These are phyloP conservation scores for Penicillium silybi DNA, from an alignment of 495 filamentous ascomycete genomes.

Conservation along the genomic window DNA sequence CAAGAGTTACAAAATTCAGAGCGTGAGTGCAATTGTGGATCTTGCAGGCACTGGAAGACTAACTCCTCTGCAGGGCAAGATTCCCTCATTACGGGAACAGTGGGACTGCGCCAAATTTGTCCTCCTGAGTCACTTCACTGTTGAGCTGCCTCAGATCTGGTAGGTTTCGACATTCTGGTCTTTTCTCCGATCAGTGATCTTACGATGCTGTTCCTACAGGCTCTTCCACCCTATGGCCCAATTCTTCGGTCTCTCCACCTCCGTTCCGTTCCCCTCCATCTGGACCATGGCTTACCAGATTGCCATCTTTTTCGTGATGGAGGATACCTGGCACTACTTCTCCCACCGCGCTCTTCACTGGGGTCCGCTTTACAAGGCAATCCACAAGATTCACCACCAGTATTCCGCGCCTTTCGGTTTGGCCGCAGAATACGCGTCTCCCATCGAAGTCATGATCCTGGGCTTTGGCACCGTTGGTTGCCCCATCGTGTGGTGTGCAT, in stretches of 20 bases:
- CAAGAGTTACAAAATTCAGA: slow-evolving; percentile 91
- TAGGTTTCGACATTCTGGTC: slow-evolving; percentile 19
- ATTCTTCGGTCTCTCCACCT: slow-evolving; percentile 82
- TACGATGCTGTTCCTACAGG: slow-evolving; percentile 27
- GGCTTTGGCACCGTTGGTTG: slow-evolving; percentile 82
- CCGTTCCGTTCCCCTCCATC: slow-evolving; percentile 81
- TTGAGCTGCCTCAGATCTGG: slow-evolving; percentile 98
- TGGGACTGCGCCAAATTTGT: slow-evolving; percentile 92
- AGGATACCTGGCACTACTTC: slow-evolving; percentile 99
- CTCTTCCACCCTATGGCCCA: slow-evolving; percentile 98
- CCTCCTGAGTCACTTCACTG: slow-evolving; percentile 89
- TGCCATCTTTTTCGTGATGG: slow-evolving; percentile 87
- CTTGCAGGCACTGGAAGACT: background rate
- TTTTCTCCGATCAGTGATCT: background rate
- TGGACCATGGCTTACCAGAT: slow-evolving; percentile 91
- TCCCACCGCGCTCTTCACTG: slow-evolving; percentile 92
- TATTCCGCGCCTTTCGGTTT: slow-evolving; percentile 97
- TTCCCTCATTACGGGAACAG: slow-evolving; percentile 85
- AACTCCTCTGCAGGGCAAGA: slow-evolving; percentile 61
- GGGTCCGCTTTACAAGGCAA: slow-evolving; percentile 86
- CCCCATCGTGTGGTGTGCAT: slow-evolving; percentile 79
- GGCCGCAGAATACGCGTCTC: slow-evolving; percentile 95
- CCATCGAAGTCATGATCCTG: slow-evolving; percentile 96
- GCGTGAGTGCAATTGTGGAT: slow-evolving; percentile 47
- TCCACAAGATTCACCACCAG: slow-evolving; percentile 98